These are phyloP conservation scores for Fusarium sp. DNA, from an alignment of 2,329 filamentous ascomycete species.

Conservation along the genomic window DNA sequence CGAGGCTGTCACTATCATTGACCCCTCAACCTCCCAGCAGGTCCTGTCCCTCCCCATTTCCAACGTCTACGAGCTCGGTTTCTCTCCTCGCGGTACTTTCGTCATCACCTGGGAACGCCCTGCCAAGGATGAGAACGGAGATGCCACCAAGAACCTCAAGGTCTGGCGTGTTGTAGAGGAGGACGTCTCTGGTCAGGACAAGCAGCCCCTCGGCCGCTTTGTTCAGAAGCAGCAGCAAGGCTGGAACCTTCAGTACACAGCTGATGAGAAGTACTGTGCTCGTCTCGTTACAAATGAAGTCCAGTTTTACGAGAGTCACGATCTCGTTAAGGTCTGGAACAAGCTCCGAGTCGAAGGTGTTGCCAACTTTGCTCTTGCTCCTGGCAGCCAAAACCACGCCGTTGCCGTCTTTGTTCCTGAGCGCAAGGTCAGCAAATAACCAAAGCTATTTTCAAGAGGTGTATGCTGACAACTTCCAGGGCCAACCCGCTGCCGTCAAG, in stretches of 20 bases:
- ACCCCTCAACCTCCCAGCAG: slow-evolving; percentile 78
- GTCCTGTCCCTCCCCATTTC: slow-evolving; percentile 79
- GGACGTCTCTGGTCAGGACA: slow-evolving; percentile 66
- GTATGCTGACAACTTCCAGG: slow-evolving; percentile 60
- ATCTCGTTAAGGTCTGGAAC: slow-evolving; percentile 90
- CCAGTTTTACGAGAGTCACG: slow-evolving; percentile 91
- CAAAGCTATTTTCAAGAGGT: neutral
- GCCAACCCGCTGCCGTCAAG: slow-evolving; percentile 91
- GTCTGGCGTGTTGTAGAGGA: slow-evolving; percentile 89
- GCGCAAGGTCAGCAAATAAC: slow-evolving; percentile 73
- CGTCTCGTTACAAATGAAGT: slow-evolving; percentile 96
- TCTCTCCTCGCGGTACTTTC: slow-evolving; percentile 91
- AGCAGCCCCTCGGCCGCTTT: slow-evolving; percentile 84
- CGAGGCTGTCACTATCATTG: slow-evolving; percentile 85
- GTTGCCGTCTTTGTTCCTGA: slow-evolving; percentile 96
- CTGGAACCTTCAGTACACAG: slow-evolving; percentile 97
- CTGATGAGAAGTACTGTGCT: slow-evolving; percentile 92
- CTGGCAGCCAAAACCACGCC: slow-evolving; percentile 83
- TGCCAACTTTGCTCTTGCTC: slow-evolving; percentile 86
- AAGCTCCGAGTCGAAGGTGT: slow-evolving; percentile 94
- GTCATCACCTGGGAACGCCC: slow-evolving; percentile 97
- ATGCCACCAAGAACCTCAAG: slow-evolving; percentile 96
- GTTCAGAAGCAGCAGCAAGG: slow-evolving; percentile 96
- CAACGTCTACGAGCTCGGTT: slow-evolving; percentile 93
- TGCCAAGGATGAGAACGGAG: slow-evolving; percentile 89